Evolutionary conservation across 2,329 filamentous ascomycete species (phyloP).

Genomic region (Colletotrichum sp.): DNA sequence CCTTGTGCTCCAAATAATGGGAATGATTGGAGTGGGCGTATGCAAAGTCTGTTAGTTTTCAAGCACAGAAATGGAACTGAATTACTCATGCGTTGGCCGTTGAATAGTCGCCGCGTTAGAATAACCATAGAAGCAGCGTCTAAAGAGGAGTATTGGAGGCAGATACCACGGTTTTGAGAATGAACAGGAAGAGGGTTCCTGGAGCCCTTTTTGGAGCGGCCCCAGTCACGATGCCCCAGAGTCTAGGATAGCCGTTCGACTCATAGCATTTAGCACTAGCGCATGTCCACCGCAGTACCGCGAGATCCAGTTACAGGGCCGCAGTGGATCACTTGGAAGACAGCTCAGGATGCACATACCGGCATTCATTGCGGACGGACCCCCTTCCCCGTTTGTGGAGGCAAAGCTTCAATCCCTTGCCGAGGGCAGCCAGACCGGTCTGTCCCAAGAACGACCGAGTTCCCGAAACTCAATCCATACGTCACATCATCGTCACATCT

Average conservation of each 20-base stretch:
- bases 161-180: no score
- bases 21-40: not conserved
- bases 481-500: not conserved
- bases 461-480: not conserved
- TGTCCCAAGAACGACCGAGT: not conserved
- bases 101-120: rapidly evolving
- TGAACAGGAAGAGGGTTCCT: not conserved
- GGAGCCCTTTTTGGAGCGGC: rapidly evolving
- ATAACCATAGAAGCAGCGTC: rapidly evolving
- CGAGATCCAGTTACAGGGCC: not conserved
- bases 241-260: not conserved
- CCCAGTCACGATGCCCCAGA: not conserved
- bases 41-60: rapidly evolving
- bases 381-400: not conserved
- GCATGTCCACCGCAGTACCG: not conserved
- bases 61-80: not conserved
- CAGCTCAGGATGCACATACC: not conserved
- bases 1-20: rapidly evolving
- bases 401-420: not conserved
- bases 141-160: no score
- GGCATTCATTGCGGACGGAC: no score
- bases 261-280: not conserved
- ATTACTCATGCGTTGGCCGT: rapidly evolving
- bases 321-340: not conserved
- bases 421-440: not conserved